Evolutionary conservation across 331 rosid species (phyloP).

Genomic region (Malus hybrid): DNA sequence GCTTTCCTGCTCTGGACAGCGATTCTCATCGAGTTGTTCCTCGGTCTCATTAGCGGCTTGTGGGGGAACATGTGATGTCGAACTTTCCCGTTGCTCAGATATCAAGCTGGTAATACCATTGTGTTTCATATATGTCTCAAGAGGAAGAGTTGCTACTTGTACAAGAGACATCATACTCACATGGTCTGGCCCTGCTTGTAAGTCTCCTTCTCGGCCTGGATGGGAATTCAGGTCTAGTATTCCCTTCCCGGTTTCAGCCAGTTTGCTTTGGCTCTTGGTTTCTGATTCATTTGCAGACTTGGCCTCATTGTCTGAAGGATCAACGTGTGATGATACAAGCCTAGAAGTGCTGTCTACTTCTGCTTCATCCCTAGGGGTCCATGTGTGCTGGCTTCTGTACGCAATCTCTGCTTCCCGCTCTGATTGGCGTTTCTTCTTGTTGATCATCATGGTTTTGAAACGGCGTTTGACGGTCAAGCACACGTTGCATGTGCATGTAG

Average conservation of each 20-base stretch:
- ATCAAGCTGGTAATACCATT: slow-evolving; percentile 81
- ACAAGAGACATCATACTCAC: slow-evolving; percentile 78
- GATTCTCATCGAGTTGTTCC: slow-evolving; percentile 49
- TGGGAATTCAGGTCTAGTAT: slow-evolving; percentile 73
- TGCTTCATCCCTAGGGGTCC: slow-evolving; percentile 60
- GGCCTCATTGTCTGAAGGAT: slow-evolving; percentile 56
- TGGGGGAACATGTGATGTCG: slow-evolving; percentile 46
- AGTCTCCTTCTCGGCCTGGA: slow-evolving; percentile 63
- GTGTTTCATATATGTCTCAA: slow-evolving; percentile 73
- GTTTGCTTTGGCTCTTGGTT: slow-evolving; percentile 47
- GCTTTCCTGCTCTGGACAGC: slow-evolving; percentile 48
- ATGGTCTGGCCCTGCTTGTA: slow-evolving; percentile 34
- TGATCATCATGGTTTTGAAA: slow-evolving; percentile 90
- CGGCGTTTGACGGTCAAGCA: slow-evolving; percentile 98
- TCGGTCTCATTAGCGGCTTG: slow-evolving; percentile 60
- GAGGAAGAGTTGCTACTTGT: slow-evolving; percentile 77
- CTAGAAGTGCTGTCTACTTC: slow-evolving; percentile 69
- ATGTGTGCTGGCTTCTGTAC: slow-evolving; percentile 57
- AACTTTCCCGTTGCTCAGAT: slow-evolving; percentile 62
- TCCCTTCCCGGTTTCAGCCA: slow-evolving; percentile 59
- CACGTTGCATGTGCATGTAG: slow-evolving; percentile 87
- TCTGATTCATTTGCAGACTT: slow-evolving; percentile 55
- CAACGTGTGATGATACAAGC: slow-evolving; percentile 48
- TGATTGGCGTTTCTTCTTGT: slow-evolving; percentile 93
- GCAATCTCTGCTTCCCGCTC: slow-evolving; percentile 98